Evolutionary conservation across 228 moss, liverwort and hornwort genomes (phyloP).

Genomic region (Sphagnum fallax): DNA sequence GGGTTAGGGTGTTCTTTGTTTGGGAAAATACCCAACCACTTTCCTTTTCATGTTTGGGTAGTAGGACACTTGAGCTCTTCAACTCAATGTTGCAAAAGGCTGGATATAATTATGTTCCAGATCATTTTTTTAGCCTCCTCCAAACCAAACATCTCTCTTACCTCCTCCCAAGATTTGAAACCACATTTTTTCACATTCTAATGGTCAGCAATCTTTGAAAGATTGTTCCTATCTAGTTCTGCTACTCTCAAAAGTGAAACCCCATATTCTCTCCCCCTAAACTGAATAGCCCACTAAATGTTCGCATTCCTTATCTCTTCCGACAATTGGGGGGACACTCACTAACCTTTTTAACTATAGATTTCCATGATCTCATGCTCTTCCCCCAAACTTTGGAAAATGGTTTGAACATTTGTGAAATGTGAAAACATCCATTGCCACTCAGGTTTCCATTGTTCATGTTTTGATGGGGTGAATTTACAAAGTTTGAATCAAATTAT

Average conservation of each 20-base stretch:
- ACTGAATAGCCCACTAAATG: background rate
- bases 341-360: background rate
- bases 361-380: background rate
- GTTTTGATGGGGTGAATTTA: background rate
- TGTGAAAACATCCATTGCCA: background rate
- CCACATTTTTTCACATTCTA: background rate
- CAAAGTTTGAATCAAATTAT: background rate
- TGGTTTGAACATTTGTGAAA: background rate
- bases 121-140: background rate
- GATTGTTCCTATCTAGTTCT: background rate
- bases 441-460: background rate
- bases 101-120: background rate
- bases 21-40: background rate
- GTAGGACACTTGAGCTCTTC: background rate
- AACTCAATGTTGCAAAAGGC: background rate
- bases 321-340: background rate
- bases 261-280: background rate
- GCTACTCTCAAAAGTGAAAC: background rate
- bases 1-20: background rate
- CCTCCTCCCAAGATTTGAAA: background rate
- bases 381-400: background rate
- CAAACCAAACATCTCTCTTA: background rate
- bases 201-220: background rate
- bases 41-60: background rate
- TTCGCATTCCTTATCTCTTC: background rate